Conservation (phyloP, 2,329 filamentous ascomycete species). For the Alternaria gaisen region DNA sequence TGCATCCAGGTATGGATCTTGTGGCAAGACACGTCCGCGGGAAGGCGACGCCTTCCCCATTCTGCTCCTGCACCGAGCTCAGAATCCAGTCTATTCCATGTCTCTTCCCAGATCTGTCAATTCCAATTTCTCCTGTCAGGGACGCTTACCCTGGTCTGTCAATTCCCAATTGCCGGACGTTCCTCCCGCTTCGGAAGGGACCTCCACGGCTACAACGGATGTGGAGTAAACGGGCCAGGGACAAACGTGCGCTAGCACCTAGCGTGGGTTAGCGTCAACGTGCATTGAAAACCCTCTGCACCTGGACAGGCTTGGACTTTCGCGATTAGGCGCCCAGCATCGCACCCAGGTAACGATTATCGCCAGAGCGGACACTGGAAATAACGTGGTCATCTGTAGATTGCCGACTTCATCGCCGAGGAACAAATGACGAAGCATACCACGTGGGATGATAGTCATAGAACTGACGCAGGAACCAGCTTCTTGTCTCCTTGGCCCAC, state of each 20-base stretch:
- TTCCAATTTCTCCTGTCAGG: conserved; percentile 13
- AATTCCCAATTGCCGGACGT: conserved; percentile 11
- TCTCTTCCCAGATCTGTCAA: neutral
- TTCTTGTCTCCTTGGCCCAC: neutral
- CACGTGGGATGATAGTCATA: neutral
- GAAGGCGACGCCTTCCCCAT: conserved; percentile 8
- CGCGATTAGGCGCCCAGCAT: neutral
- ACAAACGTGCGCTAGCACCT: conserved; percentile 5
- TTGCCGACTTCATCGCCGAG: conserved; percentile 8
- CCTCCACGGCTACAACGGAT: conserved; percentile 1
- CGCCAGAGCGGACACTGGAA: neutral
- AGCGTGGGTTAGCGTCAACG: conserved; percentile 5
- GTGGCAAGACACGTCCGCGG: conserved; percentile 1
- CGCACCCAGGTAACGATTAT: neutral
- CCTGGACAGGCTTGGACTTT: neutral
- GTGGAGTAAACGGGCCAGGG: conserved; percentile 18
- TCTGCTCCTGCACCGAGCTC: conserved; percentile 4
- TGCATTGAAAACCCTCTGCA: conserved; percentile 9
- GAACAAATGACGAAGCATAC: neutral
- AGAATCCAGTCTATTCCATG: neutral
- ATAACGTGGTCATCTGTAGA: conserved; percentile 11
- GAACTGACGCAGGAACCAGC: neutral
- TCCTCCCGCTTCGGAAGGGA: conserved; percentile 16
- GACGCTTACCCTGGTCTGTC: conserved; percentile 8
- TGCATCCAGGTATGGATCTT: too few species aligned